Evolutionary conservation across 2,329 filamentous ascomycete species (phyloP), one percentile per base, ranked within the genome.

Genomic region (Verticillium albo-atrum): DNA sequence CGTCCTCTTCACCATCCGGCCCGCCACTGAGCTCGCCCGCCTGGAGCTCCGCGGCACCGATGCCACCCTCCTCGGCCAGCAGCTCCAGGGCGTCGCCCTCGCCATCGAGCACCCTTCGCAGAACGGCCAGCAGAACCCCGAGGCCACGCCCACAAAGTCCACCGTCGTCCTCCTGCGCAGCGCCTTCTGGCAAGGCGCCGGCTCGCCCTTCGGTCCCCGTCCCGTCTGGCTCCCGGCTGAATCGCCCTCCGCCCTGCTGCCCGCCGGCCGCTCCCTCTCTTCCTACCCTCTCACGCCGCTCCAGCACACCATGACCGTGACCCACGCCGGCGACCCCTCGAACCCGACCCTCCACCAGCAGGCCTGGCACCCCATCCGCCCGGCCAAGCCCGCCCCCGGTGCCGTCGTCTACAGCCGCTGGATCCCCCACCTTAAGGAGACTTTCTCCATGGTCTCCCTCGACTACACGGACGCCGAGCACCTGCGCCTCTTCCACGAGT

Each of bases 361-460:
- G 70, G 79, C 84, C 12, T 86, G 84, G 73, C 90, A 93, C 73
- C 90, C 90, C 3, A 79, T 88, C 7, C 86, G 90, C 9, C 85
- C 86, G 1, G 81, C 85, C 34, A 93, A 94, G 76, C 90, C 90
- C 5, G 75, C 79, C 2, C 88, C 88, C 0, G 89, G 89, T 3
- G 83, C 87, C 1, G 81, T 89, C 61, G 82, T 90, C 65, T 94
- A 94, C 77, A 91, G 89, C 69, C 86, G 90, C 59, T 93, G 88
- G 77, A 88, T 93, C 62, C 89, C 89, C 7, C 86, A 92, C 68
- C 78, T 93, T 47, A 79, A 85, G 62, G 88, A 93, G 77, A 89
- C 85, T 64, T 93, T 93, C 71, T 90, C 87, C 61, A 89, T 93
- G 78, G 79, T 89, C n/a, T 86, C 85, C 12, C 80, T 94, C 1